Evolutionary conservation across 768 basidiomycete genomes (phyloP).

Genomic region (Tulasnella sp.): DNA sequence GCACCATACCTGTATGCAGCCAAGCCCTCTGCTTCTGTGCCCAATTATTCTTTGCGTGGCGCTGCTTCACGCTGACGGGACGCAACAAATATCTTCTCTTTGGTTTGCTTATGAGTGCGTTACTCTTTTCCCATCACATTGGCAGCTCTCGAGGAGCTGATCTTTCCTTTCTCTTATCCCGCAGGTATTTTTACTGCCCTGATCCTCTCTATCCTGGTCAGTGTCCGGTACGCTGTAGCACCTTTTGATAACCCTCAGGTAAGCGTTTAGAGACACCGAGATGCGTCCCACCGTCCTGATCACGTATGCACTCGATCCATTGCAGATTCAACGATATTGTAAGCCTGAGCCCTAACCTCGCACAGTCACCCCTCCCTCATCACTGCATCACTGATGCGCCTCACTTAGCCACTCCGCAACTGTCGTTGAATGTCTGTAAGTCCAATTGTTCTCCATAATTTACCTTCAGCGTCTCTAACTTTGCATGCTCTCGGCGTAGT

Average conservation of each 20-base stretch:
- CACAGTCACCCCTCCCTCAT: background rate
- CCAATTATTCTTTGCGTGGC: background rate
- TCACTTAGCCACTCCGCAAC: background rate
- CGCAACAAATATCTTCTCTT: background rate
- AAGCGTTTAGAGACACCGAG: too few relatives aligned
- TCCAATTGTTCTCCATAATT: background rate
- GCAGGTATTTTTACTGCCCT: background rate
- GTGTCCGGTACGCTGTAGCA: background rate
- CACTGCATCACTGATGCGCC: background rate
- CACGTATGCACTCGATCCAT: background rate
- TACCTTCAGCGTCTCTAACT: background rate
- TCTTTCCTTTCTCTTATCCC: background rate
- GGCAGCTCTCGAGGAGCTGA: background rate
- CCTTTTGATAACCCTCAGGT: background rate
- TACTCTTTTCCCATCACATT: background rate
- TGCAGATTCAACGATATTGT: background rate
- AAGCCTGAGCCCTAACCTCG: background rate
- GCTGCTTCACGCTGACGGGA: background rate
- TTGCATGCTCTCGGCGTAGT: background rate
- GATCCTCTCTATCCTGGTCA: background rate
- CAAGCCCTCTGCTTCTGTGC: background rate
- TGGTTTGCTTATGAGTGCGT: background rate
- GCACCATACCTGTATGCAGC: background rate
- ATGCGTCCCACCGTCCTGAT: too few relatives aligned
- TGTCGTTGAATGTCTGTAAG: slow-evolving; percentile 2